These are phyloP conservation scores for Ophiostoma sp. DNA, from an alignment of 2,329 filamentous ascomycete species.

Conservation along the genomic window DNA sequence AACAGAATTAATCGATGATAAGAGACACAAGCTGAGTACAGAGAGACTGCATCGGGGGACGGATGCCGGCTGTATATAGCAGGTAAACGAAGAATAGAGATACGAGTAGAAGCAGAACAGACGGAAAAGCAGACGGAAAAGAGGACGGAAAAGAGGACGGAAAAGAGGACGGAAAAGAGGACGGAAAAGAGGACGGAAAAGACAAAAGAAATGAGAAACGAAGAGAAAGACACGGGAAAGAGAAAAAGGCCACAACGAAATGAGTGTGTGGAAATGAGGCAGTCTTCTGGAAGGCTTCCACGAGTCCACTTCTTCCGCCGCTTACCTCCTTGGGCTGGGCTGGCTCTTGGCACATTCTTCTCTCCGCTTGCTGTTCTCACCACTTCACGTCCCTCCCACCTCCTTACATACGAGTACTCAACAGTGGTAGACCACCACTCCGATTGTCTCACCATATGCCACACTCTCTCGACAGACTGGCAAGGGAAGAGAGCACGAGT, in stretches of 20 bases:
- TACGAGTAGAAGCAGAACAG: too few relatives aligned
- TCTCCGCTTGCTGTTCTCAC: background rate
- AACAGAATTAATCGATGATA: too few relatives aligned
- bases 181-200: background rate
- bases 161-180: background rate
- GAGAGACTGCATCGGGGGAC: too few relatives aligned
- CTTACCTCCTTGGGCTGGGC: background rate
- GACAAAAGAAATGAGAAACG: background rate
- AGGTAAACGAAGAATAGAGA: too few relatives aligned
- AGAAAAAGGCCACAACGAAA: background rate
- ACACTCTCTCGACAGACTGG: background rate
- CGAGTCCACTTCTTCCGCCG: slow-evolving; percentile 1
- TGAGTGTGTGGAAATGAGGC: slow-evolving; percentile 8
- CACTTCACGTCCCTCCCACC: background rate
- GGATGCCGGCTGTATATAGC: too few relatives aligned
- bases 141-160: background rate
- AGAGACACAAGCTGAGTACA: too few relatives aligned
- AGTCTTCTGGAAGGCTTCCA: slow-evolving; percentile 12
- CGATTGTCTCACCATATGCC: background rate
- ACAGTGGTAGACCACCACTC: background rate
- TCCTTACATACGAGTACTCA: background rate
- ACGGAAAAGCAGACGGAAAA: background rate
- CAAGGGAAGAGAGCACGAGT: background rate
- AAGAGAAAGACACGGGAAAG: background rate
- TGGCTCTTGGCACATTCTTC: background rate